phyloP scores from a whole-genome alignment of 2,329 filamentous ascomycete genomes.

The Penicillium sp. region DNA sequence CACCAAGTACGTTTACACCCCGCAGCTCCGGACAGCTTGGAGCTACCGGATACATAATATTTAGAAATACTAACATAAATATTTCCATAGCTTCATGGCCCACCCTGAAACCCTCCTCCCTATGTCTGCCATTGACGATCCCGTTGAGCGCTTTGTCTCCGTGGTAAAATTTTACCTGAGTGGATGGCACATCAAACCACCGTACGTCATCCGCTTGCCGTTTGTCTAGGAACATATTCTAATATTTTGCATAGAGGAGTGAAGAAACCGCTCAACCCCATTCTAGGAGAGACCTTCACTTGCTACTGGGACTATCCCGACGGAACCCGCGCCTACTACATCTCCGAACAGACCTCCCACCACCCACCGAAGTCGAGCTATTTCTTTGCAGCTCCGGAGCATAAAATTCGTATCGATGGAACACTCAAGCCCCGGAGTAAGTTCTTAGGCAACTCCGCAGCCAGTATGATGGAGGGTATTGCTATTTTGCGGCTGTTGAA shows the following conservation, averaged over 20 bases:
- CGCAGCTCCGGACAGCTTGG: neutral
- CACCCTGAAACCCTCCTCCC: slow-evolving; percentile 93
- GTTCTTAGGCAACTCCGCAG: slow-evolving; percentile 94
- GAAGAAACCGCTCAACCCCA: slow-evolving; percentile 96
- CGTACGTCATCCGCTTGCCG: slow-evolving; percentile 57
- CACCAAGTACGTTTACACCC: slow-evolving; percentile 72
- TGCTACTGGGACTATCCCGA: slow-evolving; percentile 94
- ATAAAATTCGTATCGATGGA: slow-evolving; percentile 91
- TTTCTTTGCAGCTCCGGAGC: slow-evolving; percentile 95
- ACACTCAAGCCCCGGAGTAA: slow-evolving; percentile 92
- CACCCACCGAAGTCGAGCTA: slow-evolving; percentile 98
- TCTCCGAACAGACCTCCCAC: slow-evolving; percentile 95
- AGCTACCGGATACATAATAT: neutral
- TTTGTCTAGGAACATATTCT: neutral
- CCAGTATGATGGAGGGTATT: slow-evolving; percentile 96
- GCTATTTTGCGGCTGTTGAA: slow-evolving; percentile 82
- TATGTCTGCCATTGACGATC: slow-evolving; percentile 84
- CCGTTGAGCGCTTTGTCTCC: slow-evolving; percentile 82
- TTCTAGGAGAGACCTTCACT: slow-evolving; percentile 90
- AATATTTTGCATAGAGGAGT: slow-evolving; percentile 64
- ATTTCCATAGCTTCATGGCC: slow-evolving; percentile 81
- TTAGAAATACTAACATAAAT: neutral
- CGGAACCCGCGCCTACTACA: slow-evolving; percentile 85
- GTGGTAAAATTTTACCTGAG: slow-evolving; percentile 98
- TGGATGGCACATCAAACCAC: slow-evolving; percentile 97